Percentiles rank a stretch among this genome's conserved stretches.
Evolutionary conservation across 2,329 filamentous ascomycete species (phyloP).

Genomic region (Colletotrichum shisoi): DNA sequence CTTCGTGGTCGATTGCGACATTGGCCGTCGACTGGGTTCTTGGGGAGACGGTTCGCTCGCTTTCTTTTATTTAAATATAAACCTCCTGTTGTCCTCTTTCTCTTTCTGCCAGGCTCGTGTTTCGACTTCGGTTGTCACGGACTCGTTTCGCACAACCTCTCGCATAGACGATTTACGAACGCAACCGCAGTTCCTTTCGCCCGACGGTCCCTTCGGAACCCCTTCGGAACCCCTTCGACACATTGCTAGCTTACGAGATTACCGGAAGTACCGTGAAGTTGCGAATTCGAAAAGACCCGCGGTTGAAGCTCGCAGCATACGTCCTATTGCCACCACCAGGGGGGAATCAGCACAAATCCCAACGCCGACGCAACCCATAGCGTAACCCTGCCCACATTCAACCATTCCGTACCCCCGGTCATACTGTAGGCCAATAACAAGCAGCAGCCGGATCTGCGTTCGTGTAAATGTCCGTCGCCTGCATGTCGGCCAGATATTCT

Average conservation of each 20-base stretch:
- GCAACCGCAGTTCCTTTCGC: neutral
- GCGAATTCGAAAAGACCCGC: neutral
- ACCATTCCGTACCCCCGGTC: constrained; percentile 22
- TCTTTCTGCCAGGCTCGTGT: neutral
- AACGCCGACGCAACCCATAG: constrained; percentile 38
- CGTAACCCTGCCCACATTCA: constrained; percentile 24
- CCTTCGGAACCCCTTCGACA: no score
- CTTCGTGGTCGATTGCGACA: constrained; percentile 35
- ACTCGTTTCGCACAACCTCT: constrained; percentile 11
- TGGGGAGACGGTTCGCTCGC: constrained; percentile 17
- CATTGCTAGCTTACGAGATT: neutral
- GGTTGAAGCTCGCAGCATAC: neutral
- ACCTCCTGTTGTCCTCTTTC: constrained; percentile 5
- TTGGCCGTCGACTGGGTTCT: constrained; percentile 17
- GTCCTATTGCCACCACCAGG: neutral
- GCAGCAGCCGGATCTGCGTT: constrained; percentile 9
- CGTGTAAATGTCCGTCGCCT: constrained; percentile 36
- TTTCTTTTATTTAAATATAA: constrained; percentile 12
- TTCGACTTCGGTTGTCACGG: constrained; percentile 2
- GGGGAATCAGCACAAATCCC: constrained; percentile 9
- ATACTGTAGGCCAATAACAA: constrained; percentile 28
- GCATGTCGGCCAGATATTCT: constrained; percentile 46
- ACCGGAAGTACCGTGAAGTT: neutral
- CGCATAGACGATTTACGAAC: neutral
- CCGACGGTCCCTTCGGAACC: neutral